Evolutionary conservation across 257 asterid genomes (phyloP).

Genomic region (Solanum sitiens): DNA sequence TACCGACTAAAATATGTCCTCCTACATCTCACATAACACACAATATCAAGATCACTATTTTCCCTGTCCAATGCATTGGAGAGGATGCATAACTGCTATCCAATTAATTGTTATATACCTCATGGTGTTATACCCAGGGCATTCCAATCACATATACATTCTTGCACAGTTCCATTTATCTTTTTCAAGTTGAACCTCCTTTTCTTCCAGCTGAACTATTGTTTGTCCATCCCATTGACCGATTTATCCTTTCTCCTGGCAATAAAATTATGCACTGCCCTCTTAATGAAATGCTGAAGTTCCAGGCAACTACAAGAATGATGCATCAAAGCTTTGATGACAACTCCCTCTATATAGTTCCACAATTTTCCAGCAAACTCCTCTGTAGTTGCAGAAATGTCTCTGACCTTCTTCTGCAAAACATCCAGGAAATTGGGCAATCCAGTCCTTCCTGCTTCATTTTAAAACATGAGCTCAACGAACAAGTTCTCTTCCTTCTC

Average conservation of each 20-base stretch:
- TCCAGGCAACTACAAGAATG: slow-evolving; percentile 19
- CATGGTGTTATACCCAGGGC: too few species aligned
- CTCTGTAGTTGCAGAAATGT: neutral
- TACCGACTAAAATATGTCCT: neutral
- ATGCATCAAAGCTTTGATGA: slow-evolving; percentile 8
- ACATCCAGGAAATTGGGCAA: slow-evolving; percentile 1
- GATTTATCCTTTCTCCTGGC: slow-evolving; percentile 6
- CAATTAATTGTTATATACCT: too few species aligned
- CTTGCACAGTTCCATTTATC: neutral
- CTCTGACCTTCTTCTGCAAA: slow-evolving; percentile 14
- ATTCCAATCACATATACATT: neutral
- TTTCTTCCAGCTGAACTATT: neutral
- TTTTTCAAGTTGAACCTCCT: too few species aligned
- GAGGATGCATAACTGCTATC: neutral
- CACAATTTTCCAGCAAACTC: slow-evolving; percentile 17
- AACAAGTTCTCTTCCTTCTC: neutral
- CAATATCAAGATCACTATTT: neutral
- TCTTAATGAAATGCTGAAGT: slow-evolving; percentile 5
- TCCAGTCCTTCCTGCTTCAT: neutral
- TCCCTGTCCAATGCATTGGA: neutral
- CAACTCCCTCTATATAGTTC: slow-evolving; percentile 8
- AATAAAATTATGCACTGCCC: slow-evolving; percentile 18
- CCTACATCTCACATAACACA: neutral
- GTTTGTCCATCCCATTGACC: neutral
- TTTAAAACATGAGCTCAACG: slow-evolving; percentile 15